These are phyloP conservation scores for Beauveria bassiana DNA, from an alignment of 2,329 filamentous ascomycete species.

Conservation along the genomic window DNA sequence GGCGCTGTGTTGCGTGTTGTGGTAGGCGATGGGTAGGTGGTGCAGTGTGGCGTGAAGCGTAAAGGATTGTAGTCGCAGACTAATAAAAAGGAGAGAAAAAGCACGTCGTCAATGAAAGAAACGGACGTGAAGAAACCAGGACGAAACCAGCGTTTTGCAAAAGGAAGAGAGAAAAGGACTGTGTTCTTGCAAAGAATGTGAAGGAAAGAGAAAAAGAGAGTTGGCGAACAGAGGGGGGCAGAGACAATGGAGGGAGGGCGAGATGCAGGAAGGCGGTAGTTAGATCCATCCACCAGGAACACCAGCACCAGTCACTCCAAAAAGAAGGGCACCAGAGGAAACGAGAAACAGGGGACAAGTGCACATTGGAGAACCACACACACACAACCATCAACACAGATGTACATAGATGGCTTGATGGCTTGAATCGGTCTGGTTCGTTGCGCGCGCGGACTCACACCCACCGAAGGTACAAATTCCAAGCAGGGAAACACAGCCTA, in stretches of 20 bases:
- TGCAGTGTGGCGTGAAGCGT: constrained; percentile 1
- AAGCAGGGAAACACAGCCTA: neutral
- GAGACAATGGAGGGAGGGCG: neutral
- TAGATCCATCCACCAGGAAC: neutral
- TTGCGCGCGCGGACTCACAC: too few relatives aligned
- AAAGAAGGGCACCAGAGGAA: neutral
- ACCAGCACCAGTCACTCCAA: neutral
- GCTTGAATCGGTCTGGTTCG: too few relatives aligned
- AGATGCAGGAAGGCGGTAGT: neutral
- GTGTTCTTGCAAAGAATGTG: constrained; percentile 9
- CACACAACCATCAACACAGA: too few relatives aligned
- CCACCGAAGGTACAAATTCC: neutral
- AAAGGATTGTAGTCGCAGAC: constrained; percentile 5
- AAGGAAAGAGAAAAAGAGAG: constrained; percentile 6
- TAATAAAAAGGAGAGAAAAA: constrained; percentile 2
- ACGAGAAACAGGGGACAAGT: neutral
- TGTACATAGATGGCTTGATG: too few relatives aligned
- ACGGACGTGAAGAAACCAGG: neutral
- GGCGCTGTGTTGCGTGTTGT: neutral
- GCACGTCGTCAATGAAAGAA: constrained; percentile 10
- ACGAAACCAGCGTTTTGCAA: constrained; percentile 11
- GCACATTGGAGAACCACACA: too few relatives aligned
- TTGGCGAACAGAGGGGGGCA: neutral
- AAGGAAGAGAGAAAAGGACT: neutral
- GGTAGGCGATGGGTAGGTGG: neutral